Percentiles rank a stretch among this genome's conserved stretches.
Conservation (phyloP, 306 rosid genomes). For the Sicyos edulis region DNA sequence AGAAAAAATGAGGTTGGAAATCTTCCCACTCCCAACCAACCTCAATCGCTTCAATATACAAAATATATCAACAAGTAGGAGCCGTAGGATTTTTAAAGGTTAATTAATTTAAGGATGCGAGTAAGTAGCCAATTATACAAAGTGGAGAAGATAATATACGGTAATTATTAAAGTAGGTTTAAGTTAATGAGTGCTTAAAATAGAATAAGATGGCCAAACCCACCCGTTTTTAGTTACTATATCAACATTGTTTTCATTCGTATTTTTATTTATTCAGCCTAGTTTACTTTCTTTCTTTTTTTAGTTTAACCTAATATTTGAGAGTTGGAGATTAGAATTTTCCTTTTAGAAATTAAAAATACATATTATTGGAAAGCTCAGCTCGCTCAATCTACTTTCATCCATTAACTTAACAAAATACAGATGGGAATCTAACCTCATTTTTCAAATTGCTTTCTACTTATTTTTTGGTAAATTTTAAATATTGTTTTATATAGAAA, state of each 20-base stretch:
- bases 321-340: too few species aligned
- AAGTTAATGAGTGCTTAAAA: not conserved
- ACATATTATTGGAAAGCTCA: too few species aligned
- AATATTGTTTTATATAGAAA: not conserved
- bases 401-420: not conserved
- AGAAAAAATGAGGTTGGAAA: too few species aligned
- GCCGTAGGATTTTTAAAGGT: not conserved
- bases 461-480: not conserved
- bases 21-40: too few species aligned
- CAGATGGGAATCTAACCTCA: not conserved
- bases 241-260: not conserved
- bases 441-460: not conserved
- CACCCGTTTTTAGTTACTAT: not conserved
- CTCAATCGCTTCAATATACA: too few species aligned
- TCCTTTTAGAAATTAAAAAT: too few species aligned
- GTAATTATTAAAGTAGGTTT: too few species aligned
- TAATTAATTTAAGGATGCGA: too few species aligned
- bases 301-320: too few species aligned
- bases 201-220: not conserved
- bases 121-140: too few species aligned
- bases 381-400: not conserved
- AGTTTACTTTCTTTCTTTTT: not conserved
- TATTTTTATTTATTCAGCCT: not conserved
- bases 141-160: too few species aligned
- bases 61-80: too few species aligned